Conservation (phyloP, 75 land plant genomes). For the Isoetes taiwanensis region DNA sequence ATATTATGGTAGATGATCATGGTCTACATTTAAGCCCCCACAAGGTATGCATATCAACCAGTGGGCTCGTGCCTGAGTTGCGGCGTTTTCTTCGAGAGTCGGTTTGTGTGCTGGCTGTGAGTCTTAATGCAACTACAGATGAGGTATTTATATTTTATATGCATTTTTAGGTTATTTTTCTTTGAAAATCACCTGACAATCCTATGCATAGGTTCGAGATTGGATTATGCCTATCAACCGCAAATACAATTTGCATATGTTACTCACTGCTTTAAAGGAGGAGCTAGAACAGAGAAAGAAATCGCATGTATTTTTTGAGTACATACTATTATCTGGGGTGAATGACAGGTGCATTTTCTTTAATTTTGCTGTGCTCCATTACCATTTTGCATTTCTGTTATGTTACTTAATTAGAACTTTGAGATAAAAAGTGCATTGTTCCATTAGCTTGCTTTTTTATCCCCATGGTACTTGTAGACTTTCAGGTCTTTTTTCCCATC, state of each 20-base stretch:
- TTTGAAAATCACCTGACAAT: not conserved
- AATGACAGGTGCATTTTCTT: conserved; percentile 53
- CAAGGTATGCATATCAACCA: conserved; percentile 83
- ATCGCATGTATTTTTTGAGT: conserved; percentile 80
- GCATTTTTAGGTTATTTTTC: not conserved
- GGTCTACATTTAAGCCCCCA: conserved; percentile 90
- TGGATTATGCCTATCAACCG: conserved; percentile 93
- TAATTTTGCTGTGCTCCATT: conserved; percentile 1
- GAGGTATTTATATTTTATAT: conserved; percentile 29
- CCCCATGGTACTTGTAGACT: too few species aligned
- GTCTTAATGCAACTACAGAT: conserved; percentile 95
- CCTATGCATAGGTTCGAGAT: conserved; percentile 47
- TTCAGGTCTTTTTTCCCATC: too few species aligned
- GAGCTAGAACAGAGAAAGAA: conserved; percentile 43
- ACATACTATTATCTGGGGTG: conserved; percentile 79
- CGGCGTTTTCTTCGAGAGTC: conserved; percentile 61
- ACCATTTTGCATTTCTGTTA: too few species aligned
- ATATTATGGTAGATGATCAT: conserved; percentile 74
- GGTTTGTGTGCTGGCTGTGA: conserved; percentile 73
- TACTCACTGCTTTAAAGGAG: conserved; percentile 54
- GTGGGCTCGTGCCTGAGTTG: conserved; percentile 87
- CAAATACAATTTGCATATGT: conserved; percentile 54
- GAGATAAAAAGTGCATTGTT: too few species aligned
- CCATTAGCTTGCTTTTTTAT: too few species aligned
- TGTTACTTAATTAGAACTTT: too few species aligned